A percentile compares a stretch with the other conserved stretches of the same genome.
These are phyloP conservation scores for Allium sativum DNA, from an alignment of 106 monocot species.

Conservation along the genomic window DNA sequence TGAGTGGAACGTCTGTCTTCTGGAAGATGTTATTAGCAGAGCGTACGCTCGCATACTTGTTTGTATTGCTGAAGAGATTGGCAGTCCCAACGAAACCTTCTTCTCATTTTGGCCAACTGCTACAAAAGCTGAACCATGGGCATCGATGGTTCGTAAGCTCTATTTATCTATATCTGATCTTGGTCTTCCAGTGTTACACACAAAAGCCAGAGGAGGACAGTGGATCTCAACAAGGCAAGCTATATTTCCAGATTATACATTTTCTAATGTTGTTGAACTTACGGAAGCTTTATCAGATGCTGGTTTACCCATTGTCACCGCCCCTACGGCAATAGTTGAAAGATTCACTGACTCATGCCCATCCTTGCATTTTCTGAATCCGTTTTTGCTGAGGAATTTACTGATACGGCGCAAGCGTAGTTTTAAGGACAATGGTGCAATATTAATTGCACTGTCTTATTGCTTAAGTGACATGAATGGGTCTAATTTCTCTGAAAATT, in stretches of 20 bases:
- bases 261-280: conserved; percentile 48
- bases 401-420: conserved; percentile 69
- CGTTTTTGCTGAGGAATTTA: conserved; percentile 58
- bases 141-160: conserved; percentile 51
- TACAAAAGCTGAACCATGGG: conserved; percentile 69
- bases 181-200: conserved; percentile 66
- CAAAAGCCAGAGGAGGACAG: conserved; percentile 88
- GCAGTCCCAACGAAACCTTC: conserved; percentile 52
- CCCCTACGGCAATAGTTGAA: conserved; percentile 54
- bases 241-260: conserved; percentile 87
- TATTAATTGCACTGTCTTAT: conserved; percentile 55
- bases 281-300: conserved; percentile 60
- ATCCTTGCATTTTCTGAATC: conserved; percentile 70
- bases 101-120: conserved; percentile 90
- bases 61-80: conserved; percentile 53
- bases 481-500: conserved; percentile 29
- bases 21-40: conserved; percentile 77
- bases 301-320: conserved; percentile 65
- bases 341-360: conserved; percentile 66
- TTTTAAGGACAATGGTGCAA: conserved; percentile 51
- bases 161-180: conserved; percentile 60
- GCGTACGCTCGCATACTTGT: conserved; percentile 74
- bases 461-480: conserved; percentile 71
- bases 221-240: conserved; percentile 92
- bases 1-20: conserved; percentile 89